Percentiles rank a stretch among this genome's conserved stretches.
Conservation (phyloP, 2,329 filamentous ascomycete species). For the Neonectria hederae region DNA sequence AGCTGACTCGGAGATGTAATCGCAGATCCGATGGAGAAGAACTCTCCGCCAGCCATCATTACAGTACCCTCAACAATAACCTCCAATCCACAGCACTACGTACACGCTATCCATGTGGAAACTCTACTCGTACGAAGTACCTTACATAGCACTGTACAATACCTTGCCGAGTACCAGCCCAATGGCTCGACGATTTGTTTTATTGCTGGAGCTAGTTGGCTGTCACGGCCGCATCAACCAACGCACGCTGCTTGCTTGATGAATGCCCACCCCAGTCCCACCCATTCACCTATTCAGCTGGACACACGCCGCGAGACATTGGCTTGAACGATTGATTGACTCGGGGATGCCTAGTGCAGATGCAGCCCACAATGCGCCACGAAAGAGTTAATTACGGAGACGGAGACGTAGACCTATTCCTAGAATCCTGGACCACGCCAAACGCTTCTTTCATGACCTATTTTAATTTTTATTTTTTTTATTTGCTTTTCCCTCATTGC, state of each 20-base stretch:
- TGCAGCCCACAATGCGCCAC: conserved; percentile 31
- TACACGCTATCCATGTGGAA: conserved; percentile 8
- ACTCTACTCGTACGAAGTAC: neutral
- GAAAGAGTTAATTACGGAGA: conserved; percentile 14
- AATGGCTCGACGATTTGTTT: conserved; percentile 30
- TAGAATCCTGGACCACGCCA: neutral
- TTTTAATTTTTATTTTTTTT: conserved; percentile 23
- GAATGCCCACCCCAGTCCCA: neutral
- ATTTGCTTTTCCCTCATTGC: conserved; percentile 24
- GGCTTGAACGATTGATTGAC: conserved; percentile 36
- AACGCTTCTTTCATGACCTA: conserved; percentile 21
- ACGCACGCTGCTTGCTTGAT: conserved; percentile 12
- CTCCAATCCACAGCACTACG: conserved; percentile 1
- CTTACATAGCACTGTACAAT: neutral
- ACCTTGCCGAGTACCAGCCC: neutral
- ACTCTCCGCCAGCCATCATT: neutral
- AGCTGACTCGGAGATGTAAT: conserved; percentile 15
- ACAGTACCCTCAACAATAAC: neutral
- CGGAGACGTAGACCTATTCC: neutral
- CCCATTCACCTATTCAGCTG: conserved; percentile 9
- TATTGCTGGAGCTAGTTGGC: conserved; percentile 11
- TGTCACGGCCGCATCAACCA: conserved; percentile 27
- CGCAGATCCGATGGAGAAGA: conserved; percentile 15
- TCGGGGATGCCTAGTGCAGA: conserved; percentile 27
- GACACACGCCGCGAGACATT: conserved; percentile 32